Base-by-base conservation (phyloP, 495 filamentous ascomycete genomes). In the Aspergillus bertholletiae region DNA sequence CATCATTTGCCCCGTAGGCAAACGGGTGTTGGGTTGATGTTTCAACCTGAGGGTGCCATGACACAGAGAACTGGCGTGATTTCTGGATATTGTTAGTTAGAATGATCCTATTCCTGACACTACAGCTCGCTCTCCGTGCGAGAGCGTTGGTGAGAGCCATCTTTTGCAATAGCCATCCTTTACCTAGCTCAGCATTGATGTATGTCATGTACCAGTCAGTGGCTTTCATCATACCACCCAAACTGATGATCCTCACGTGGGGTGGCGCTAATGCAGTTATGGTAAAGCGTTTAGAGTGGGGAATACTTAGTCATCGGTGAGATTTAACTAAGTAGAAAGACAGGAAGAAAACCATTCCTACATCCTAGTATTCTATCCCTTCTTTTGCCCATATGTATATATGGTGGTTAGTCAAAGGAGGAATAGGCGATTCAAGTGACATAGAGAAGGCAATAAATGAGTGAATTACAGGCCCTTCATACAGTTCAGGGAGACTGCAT, bases 1-100 rank as follows among this genome's bases (percentile, higher is more conserved):
- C 85, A 58, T 90, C 85, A 63, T 88, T 80, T 15, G 79, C 78
- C 18, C 80, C 79, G 50, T 71, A 69, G 12, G 65, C 52, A 41
- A 65, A 61, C 5, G 68, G 39, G 21, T 66, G 59, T 21, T 55
- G 63, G 34, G 52, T 46, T 51, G 56, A 47, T 46, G 40, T 46
- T 56, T 55, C 27, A 58, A 57, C n/a, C 58, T 60, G 20, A 64
- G 60, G 27, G 51, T 58, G 52, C 23, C 34, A 44, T 41, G 56
- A 55, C 15, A 48, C 46, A 22, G 53, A 56, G 43, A 55, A 50
- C 22, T 20, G 49, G 32, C 57, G 49, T 27, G 30, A 3, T 22
- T 23, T 32, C 6, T 21, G 53, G 53, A 40, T 22, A 9, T 2
- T 22, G 28, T 18, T 23, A 21, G 37, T 20, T 24, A 20, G 27